Evolutionary conservation across 1,139 yeast species (phyloP).

Genomic region (Candida tetrigidarum): DNA sequence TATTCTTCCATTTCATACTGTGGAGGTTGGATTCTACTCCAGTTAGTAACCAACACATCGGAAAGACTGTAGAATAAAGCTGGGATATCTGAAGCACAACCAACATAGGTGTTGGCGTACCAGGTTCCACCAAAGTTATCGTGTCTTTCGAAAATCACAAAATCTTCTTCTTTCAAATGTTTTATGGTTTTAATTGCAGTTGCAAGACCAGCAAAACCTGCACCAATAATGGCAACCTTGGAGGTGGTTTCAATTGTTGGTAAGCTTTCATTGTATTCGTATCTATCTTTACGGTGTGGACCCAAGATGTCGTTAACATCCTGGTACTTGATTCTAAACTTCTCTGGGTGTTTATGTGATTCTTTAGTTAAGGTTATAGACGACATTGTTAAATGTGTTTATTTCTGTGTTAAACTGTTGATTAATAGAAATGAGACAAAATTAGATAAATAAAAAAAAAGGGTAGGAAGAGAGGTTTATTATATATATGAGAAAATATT

Average conservation of each 20-base stretch:
- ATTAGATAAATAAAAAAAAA: too few species aligned
- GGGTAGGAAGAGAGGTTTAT: too few species aligned
- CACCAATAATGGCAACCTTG: constrained; percentile 47
- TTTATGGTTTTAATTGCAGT: constrained; percentile 34
- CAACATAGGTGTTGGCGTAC: constrained; percentile 59
- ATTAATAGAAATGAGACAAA: too few species aligned
- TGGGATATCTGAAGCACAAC: constrained; percentile 57
- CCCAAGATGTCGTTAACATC: constrained; percentile 35
- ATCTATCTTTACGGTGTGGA: constrained; percentile 17
- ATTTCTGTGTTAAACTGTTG: too few species aligned
- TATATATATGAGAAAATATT: too few species aligned
- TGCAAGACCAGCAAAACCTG: constrained; percentile 52
- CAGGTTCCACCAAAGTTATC: constrained; percentile 57
- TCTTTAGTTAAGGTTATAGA: constrained; percentile 29
- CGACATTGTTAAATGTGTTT: too few species aligned
- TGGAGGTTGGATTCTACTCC: constrained; percentile 52
- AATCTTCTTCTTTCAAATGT: constrained; percentile 36
- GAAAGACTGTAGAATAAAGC: constrained; percentile 52
- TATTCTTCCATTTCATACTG: constrained; percentile 54
- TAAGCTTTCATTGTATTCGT: constrained; percentile 18
- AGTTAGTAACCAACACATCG: constrained; percentile 43
- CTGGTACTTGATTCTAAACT: constrained; percentile 32
- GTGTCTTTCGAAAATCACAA: constrained; percentile 48
- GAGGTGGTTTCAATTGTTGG: constrained; percentile 31
- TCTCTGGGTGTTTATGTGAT: constrained; percentile 38